phyloP scores from a whole-genome alignment of 1,284 basidiomycete genomes.

The Microbotryomycetes sp. region DNA sequence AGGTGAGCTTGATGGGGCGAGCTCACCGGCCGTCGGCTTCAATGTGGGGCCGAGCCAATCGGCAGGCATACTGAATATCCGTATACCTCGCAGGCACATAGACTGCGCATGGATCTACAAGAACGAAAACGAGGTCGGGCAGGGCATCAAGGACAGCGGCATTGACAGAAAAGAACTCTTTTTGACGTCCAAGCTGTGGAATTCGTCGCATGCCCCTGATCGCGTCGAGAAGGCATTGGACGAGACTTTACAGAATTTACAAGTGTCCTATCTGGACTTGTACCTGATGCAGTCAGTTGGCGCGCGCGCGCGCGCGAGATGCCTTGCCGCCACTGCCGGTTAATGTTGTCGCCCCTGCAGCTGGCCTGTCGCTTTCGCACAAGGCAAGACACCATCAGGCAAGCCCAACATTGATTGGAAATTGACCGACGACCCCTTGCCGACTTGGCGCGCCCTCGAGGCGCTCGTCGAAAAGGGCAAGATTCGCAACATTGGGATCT shows the following conservation, averaged over 20 bases:
- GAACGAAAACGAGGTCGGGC: slow-evolving; percentile 80
- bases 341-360: too few relatives aligned
- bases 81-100: slow-evolving; percentile 51
- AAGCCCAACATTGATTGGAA: slow-evolving; percentile 51
- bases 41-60: too few relatives aligned
- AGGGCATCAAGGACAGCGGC: slow-evolving; percentile 59
- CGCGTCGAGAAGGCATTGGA: slow-evolving; percentile 60
- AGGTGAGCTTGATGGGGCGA: slow-evolving; percentile 7
- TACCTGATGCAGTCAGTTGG: slow-evolving; percentile 61
- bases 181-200: slow-evolving; percentile 64
- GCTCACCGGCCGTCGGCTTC: neutral
- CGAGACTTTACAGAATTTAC: slow-evolving; percentile 61
- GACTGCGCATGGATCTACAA: slow-evolving; percentile 65
- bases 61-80: too few relatives aligned
- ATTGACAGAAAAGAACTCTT: slow-evolving; percentile 59
- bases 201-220: slow-evolving; percentile 50
- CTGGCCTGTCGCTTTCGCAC: slow-evolving; percentile 36
- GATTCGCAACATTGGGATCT: slow-evolving; percentile 58
- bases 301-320: too few relatives aligned
- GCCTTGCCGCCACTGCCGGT: too few relatives aligned
- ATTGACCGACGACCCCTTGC: slow-evolving; percentile 64
- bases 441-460: slow-evolving; percentile 56
- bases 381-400: slow-evolving; percentile 41
- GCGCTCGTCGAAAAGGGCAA: slow-evolving; percentile 48
- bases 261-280: slow-evolving; percentile 68